Conservation (phyloP, 2,329 filamentous ascomycete genomes). For the Neophaeococcomyces mojaviensis region DNA sequence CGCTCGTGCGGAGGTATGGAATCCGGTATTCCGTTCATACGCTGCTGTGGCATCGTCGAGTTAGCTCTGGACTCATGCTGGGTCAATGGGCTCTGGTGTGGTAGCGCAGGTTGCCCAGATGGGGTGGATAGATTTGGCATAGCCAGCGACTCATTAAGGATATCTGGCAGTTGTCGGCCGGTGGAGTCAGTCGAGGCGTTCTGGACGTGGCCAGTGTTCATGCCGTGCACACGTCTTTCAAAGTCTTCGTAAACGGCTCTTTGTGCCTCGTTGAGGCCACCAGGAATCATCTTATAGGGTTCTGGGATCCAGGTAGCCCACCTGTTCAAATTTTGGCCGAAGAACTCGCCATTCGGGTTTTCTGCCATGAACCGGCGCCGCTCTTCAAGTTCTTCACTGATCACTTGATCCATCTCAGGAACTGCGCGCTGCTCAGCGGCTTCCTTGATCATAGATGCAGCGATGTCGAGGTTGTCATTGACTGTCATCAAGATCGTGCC, state of each 20-base stretch:
- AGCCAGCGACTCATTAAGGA: constrained; percentile 54
- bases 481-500: constrained; percentile 97
- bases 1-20: constrained; percentile 46
- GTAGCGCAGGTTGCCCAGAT: constrained; percentile 54
- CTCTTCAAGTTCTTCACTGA: constrained; percentile 70
- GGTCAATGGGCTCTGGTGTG: constrained; percentile 48
- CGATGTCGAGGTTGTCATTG: constrained; percentile 90
- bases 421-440: constrained; percentile 89
- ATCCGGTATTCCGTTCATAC: constrained; percentile 56
- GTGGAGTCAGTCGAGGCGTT: constrained; percentile 49
- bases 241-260: constrained; percentile 97
- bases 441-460: constrained; percentile 89
- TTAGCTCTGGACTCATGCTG: constrained; percentile 39
- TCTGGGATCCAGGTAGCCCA: constrained; percentile 93
- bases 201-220: constrained; percentile 46
- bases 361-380: constrained; percentile 72
- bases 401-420: constrained; percentile 89
- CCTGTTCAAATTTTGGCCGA: constrained; percentile 62
- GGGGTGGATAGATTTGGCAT: constrained; percentile 57
- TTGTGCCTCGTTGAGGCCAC: constrained; percentile 81
- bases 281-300: constrained; percentile 78
- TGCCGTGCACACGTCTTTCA: constrained; percentile 70
- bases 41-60: constrained; percentile 30
- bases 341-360: constrained; percentile 17
- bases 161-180: constrained; percentile 54